A percentile compares a stretch with the other conserved stretches of the same genome.
Evolutionary conservation across 495 filamentous ascomycete species (phyloP).

Genomic region (Eremomyces bilateralis): DNA sequence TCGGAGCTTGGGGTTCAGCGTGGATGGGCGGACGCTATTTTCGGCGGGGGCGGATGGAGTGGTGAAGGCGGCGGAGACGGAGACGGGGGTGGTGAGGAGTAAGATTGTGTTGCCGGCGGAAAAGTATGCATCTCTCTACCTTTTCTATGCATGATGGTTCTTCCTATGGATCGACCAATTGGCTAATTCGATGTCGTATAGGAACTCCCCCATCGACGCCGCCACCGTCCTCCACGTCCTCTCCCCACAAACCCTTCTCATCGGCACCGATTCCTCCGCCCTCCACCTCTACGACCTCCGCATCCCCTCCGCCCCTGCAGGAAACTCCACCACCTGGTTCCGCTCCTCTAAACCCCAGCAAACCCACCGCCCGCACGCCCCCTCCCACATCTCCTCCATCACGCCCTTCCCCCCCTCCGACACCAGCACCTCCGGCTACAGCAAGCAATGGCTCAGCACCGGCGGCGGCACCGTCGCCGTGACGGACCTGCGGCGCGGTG

Average conservation of each 20-base stretch:
- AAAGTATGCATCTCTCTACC: slow-evolving; percentile 7
- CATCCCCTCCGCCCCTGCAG: slow-evolving; percentile 21
- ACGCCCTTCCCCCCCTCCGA: slow-evolving; percentile 59
- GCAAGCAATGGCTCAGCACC: slow-evolving; percentile 82
- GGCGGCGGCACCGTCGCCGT: slow-evolving; percentile 77
- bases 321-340: slow-evolving; percentile 7
- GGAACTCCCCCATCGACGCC: too few species aligned
- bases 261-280: slow-evolving; percentile 74
- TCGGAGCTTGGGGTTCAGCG: slow-evolving; percentile 49
- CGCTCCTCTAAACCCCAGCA: slow-evolving; percentile 40
- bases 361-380: slow-evolving; percentile 63
- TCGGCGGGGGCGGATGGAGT: slow-evolving; percentile 79
- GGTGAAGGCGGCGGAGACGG: slow-evolving; percentile 63
- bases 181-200: too few species aligned
- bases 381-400: slow-evolving; percentile 85
- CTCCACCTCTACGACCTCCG: slow-evolving; percentile 85
- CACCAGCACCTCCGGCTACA: slow-evolving; percentile 60
- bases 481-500: slow-evolving; percentile 64
- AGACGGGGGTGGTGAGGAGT: slow-evolving; percentile 58
- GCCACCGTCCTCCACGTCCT: slow-evolving; percentile 61
- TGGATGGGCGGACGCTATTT: slow-evolving; percentile 57
- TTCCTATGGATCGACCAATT: too few species aligned
- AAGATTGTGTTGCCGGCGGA: slow-evolving; percentile 42
- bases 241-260: slow-evolving; percentile 68
- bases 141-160: background rate